These are phyloP conservation scores for Aspergillus saccharolyticus DNA, from an alignment of 495 filamentous ascomycete species.

Conservation along the genomic window DNA sequence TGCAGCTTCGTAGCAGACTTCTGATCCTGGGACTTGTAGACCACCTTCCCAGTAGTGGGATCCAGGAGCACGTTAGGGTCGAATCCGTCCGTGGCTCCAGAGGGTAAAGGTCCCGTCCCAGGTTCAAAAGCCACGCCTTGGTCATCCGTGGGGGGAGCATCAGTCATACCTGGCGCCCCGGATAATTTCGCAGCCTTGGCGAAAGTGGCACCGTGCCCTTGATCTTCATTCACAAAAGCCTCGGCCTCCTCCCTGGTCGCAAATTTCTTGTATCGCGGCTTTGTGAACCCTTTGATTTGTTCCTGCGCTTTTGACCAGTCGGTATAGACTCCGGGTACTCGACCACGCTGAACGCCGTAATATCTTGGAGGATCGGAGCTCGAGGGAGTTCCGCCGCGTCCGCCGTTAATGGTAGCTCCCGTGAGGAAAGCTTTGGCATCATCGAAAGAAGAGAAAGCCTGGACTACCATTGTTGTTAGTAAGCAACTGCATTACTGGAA, in stretches of 20 bases:
- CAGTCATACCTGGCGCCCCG: slow-evolving; percentile 28
- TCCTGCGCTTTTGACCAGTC: slow-evolving; percentile 75
- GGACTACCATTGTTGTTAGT: slow-evolving; percentile 51
- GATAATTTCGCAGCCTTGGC: slow-evolving; percentile 20
- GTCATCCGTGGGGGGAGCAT: slow-evolving; percentile 28
- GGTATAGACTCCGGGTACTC: slow-evolving; percentile 80
- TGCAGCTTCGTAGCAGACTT: slow-evolving; percentile 42
- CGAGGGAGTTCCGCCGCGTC: slow-evolving; percentile 16
- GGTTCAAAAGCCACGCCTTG: slow-evolving; percentile 47
- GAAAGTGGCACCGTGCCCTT: slow-evolving; percentile 18
- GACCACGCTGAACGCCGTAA: slow-evolving; percentile 82
- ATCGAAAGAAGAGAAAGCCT: slow-evolving; percentile 69
- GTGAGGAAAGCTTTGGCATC: slow-evolving; percentile 76
- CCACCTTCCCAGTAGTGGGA: slow-evolving; percentile 50
- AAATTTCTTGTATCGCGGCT: slow-evolving; percentile 80
- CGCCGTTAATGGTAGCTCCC: slow-evolving; percentile 45
- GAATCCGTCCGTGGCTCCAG: slow-evolving; percentile 56
- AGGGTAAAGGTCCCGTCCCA: slow-evolving; percentile 50
- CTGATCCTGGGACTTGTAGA: slow-evolving; percentile 52
- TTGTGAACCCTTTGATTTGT: slow-evolving; percentile 71
- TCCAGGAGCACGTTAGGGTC: slow-evolving; percentile 55
- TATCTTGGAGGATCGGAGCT: slow-evolving; percentile 44
- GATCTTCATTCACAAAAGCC: slow-evolving; percentile 57
- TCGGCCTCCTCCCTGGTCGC: slow-evolving; percentile 71
- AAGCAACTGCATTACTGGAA: neutral